Base-by-base conservation (phyloP, 2,329 filamentous ascomycete species). In the Claviceps cyperi region DNA sequence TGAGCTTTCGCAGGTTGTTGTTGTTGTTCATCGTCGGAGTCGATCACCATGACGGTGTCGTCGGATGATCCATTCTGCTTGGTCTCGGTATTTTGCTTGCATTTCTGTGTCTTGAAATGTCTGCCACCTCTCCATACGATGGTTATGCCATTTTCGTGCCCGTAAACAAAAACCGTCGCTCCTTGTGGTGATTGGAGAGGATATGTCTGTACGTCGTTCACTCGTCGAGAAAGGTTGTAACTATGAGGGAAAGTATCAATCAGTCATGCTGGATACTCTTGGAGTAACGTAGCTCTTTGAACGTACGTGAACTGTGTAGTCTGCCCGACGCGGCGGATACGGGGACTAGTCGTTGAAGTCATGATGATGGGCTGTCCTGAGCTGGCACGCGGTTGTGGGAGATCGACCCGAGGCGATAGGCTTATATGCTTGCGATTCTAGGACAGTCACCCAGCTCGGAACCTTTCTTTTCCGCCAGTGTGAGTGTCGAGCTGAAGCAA, bases 121-220 rank as follows among this genome's bases (percentile, higher is more conserved):
- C 71, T 72, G 11, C 80, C 80, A 44, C 80, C 80, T 41, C 78
- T 73, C 80, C 80, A 84, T 22, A 78, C 63, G 38, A 83, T 58
- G 3, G 74, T 78, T 41, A 82, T 64, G 43, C 80, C 80, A 61
- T 75, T 78, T 52, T 81, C 77, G 56, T 83, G 79, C 44, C 76
- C 79, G 57, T 81, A 81, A 43, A 84, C 64, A 24, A 83, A 61
- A 58, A 83, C 73, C 2, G 74, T 78, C 6, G 80, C 80, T 37
- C 80, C 80, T 58, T 84, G 80, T 1, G 78, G 72, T 1, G 80
- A 81, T 51, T 72, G 70, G 17, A 80, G 68, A 1, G 80, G 80
- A 58, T 83, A 83, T 4, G 73, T 73, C 56, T 80, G 76, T 47
- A 80, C 70, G 57, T 78, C 70, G 61, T 82, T 70, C 46, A 81